Evolutionary conservation across 2,329 filamentous ascomycete species (phyloP), one percentile per base, ranked within the genome.

Genomic region (Zelopaecilomyces penicillatus): DNA sequence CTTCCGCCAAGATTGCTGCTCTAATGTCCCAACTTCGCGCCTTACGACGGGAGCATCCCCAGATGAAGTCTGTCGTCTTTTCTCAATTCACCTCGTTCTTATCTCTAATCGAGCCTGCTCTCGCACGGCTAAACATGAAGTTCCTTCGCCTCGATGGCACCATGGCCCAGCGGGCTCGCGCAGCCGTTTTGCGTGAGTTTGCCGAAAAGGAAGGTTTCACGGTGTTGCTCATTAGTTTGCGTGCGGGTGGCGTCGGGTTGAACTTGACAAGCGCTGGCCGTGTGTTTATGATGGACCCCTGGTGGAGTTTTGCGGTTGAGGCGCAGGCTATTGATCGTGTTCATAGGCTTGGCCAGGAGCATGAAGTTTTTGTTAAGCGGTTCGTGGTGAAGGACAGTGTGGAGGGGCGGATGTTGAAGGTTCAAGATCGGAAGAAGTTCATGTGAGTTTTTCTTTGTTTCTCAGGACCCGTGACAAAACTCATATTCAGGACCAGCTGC

Each of bases 231-330:
- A 77, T 98, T 42, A 91, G 84, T 55, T 70, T 98, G 45, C 78
- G 88, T 19, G 93, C 94, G 0, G 93, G 94, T 4, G 94, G 93
- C 27, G 93, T 98, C 0, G 93, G 93, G 0, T 72, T 98, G 37
- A 98, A 98, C 59, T 66, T 98, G 49, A 97, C 91, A 0, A 83
- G 82, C 53, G 93, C 93, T 5, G 87, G 83, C 51, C 74, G 87
- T 43, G 94, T 98, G 5, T 98, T 85, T 68, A 94, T 98, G 86
- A 97, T 98, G 93, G 93, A 98, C 64, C 93, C 93, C 0, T 98
- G 93, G 93, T 98, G 93, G 93, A 94, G 87, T 60, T 98, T 91
- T 65, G 90, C 93, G 0, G 83, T 97, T 9, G 93, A 98, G 66
- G 88, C 90, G 5, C 93, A 98, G 65, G 93, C 93, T 6, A 97